Evolutionary conservation across 2,329 filamentous ascomycete species (phyloP).

Genomic region (Nothomitra cinnamomea): DNA sequence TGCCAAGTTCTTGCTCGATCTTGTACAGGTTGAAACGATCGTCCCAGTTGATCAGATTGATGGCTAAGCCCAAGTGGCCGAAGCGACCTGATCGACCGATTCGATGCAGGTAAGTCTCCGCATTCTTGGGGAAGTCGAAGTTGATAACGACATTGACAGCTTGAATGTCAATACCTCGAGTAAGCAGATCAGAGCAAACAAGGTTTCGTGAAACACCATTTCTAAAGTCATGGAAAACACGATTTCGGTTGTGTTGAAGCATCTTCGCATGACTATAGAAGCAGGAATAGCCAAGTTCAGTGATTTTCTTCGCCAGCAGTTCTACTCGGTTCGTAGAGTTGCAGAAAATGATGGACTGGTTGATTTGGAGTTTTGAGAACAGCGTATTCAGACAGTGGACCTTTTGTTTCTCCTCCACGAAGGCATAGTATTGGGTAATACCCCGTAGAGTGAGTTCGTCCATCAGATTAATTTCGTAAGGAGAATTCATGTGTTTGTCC

Average conservation of each 20-base stretch:
- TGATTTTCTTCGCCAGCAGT: slow-evolving; percentile 96
- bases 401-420: slow-evolving; percentile 98
- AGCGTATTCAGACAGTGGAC: slow-evolving; percentile 97
- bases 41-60: slow-evolving; percentile 99
- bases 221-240: slow-evolving; percentile 97
- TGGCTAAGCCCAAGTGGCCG: slow-evolving; percentile 89
- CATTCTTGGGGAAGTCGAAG: slow-evolving; percentile 99
- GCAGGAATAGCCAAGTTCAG: slow-evolving; percentile 95
- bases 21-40: slow-evolving; percentile 98
- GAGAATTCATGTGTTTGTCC: slow-evolving; percentile 91
- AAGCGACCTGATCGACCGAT: slow-evolving; percentile 96
- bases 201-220: slow-evolving; percentile 96
- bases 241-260: slow-evolving; percentile 91
- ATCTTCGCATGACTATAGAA: slow-evolving; percentile 99
- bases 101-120: slow-evolving; percentile 94
- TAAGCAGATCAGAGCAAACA: slow-evolving; percentile 92
- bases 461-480: slow-evolving; percentile 99
- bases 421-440: slow-evolving; percentile 98
- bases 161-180: slow-evolving; percentile 97
- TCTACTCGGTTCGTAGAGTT: slow-evolving; percentile 98
- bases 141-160: slow-evolving; percentile 99
- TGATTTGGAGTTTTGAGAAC: slow-evolving; percentile 98
- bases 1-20: slow-evolving; percentile 92
- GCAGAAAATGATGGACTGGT: slow-evolving; percentile 99
- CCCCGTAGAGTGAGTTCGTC: slow-evolving; percentile 94